Percentiles rank a stretch among this genome's conserved stretches.
These are phyloP conservation scores for Pelargonium cotyledonis DNA, from an alignment of 441 rosid genomes.

Conservation along the genomic window DNA sequence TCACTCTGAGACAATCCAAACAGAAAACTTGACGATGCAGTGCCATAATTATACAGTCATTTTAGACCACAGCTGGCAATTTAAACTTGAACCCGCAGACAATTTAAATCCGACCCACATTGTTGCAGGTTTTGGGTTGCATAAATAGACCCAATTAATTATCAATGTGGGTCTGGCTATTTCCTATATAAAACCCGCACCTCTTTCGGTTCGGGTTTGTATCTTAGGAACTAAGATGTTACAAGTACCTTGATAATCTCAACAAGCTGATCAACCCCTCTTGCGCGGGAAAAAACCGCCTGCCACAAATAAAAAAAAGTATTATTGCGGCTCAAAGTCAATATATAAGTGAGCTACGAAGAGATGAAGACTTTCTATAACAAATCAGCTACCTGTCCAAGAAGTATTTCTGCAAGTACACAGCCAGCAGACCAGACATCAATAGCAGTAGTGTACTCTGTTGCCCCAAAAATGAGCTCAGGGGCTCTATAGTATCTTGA, in stretches of 20 bases:
- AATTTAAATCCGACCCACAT: too few species aligned
- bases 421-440: conserved; percentile 99
- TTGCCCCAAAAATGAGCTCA: conserved; percentile 94
- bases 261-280: conserved; percentile 93
- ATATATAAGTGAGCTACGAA: background rate
- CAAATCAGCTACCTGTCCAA: conserved; percentile 57
- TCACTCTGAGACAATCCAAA: too few species aligned
- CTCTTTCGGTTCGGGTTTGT: background rate
- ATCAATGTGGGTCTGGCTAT: too few species aligned
- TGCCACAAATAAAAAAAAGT: conserved; percentile 23
- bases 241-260: conserved; percentile 88
- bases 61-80: too few species aligned
- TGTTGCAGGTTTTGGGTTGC: too few species aligned
- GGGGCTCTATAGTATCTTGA: conserved; percentile 97
- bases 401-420: conserved; percentile 79
- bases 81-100: too few species aligned
- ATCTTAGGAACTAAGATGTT: background rate
- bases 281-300: conserved; percentile 96
- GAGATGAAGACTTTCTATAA: background rate
- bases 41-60: too few species aligned
- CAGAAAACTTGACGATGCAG: too few species aligned
- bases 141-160: too few species aligned
- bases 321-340: background rate
- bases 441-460: conserved; percentile 81
- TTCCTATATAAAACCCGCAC: too few species aligned